Base-by-base conservation (phyloP, 2,329 filamentous ascomycete species). In the Colletotrichum paranaense region DNA sequence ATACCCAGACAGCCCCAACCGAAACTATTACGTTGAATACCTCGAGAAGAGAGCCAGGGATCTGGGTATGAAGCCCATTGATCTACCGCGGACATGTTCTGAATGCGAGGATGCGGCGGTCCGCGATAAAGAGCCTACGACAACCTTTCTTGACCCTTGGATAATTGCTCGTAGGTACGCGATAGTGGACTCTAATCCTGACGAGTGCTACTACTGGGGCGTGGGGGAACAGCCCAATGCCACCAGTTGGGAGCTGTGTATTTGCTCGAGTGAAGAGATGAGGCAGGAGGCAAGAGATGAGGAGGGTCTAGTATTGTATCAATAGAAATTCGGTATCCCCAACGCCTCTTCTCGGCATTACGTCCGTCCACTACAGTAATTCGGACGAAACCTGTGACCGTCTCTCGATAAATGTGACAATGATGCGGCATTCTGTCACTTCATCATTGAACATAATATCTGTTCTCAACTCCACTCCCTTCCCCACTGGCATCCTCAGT, bases 211-310 rank as follows among this genome's bases (percentile, higher is more conserved):
- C 42, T 68, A 68, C 28, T n/a, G n/a, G 22, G 28, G n/a, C 14
- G 28, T 16, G 7, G 22, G 28, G 30, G 28, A 14, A 5, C 65
- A 68, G 57, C 38, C 57, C n/a, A 62, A 68, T 55, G 65, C 65
- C 19, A 28, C 57, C 3, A 55, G 57, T 26, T 62, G 30, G 46
- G 66, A 62, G 32, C n/a, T 68, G 46, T 62, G 56, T 19, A 68
- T 68, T 32, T 68, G 58, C 57, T 57, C 58, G 22, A 62, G 57
- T 24, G 66, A 68, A 30, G 32, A 46, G 46, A 62, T 68, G 58
- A 62, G 66, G 49, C 49, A 32, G 11, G n/a, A 26, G 24, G 66
- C 66, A 32, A 30, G n/a, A 19, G 32, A 46, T 30, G 49, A 56
- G 24, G 16, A 49, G 8, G 46, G 58, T 16, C 11, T 68, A 2